Evolutionary conservation across 805 yeast genomes (phyloP).

Genomic region (Candida nanaspora): DNA sequence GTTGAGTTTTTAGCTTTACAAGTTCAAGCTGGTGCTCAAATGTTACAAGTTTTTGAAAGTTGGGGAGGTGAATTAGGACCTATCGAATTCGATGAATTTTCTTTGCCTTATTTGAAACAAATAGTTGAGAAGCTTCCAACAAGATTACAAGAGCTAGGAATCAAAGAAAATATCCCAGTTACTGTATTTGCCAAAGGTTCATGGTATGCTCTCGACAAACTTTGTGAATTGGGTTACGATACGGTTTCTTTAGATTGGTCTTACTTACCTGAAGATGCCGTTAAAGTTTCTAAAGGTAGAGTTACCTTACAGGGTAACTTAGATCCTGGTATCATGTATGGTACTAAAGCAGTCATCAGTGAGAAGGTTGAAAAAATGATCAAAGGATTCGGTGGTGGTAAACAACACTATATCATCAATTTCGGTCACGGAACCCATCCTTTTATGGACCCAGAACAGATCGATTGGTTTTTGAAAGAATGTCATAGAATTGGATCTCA

Average conservation of each 20-base stretch:
- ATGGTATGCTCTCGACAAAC: slow-evolving; percentile 88
- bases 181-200: slow-evolving; percentile 94
- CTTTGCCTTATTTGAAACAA: slow-evolving; percentile 79
- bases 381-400: slow-evolving; percentile 88
- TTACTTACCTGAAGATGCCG: slow-evolving; percentile 80
- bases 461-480: slow-evolving; percentile 78
- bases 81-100: slow-evolving; percentile 77
- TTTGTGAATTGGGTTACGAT: slow-evolving; percentile 77
- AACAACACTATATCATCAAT: slow-evolving; percentile 83
- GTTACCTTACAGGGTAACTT: slow-evolving; percentile 89
- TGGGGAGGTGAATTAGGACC: slow-evolving; percentile 98
- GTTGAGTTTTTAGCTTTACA: slow-evolving; percentile 90
- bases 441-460: slow-evolving; percentile 88
- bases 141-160: slow-evolving; percentile 65
- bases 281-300: slow-evolving; percentile 62
- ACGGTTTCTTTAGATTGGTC: slow-evolving; percentile 93
- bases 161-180: slow-evolving; percentile 69
- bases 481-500: slow-evolving; percentile 70
- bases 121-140: slow-evolving; percentile 62
- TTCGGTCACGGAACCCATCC: slow-evolving; percentile 99
- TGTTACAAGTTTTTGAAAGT: slow-evolving; percentile 93
- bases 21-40: slow-evolving; percentile 96
- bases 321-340: slow-evolving; percentile 94
- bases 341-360: slow-evolving; percentile 74
- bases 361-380: slow-evolving; percentile 84